A percentile compares a stretch with the other conserved stretches of the same genome.
Evolutionary conservation across 495 filamentous ascomycete genomes (phyloP).

Genomic region (Xylaria bambusicola): DNA sequence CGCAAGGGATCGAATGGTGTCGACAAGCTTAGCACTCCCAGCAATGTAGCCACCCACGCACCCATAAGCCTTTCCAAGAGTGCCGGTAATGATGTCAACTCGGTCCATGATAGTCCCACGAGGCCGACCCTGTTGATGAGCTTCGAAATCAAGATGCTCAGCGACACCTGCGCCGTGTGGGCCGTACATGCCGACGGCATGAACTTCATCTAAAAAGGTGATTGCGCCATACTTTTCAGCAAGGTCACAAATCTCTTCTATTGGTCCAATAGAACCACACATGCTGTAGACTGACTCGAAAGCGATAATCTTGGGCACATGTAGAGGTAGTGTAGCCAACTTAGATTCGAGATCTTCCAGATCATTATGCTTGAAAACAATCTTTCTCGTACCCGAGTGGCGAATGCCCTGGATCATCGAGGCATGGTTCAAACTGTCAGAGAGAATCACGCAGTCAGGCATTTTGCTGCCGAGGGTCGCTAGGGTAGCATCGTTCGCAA

Average conservation of each 20-base stretch:
- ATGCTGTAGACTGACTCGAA: conserved; percentile 99
- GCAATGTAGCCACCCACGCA: conserved; percentile 98
- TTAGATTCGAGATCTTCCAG: conserved; percentile 86
- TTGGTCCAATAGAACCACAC: conserved; percentile 96
- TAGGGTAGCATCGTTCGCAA: conserved; percentile 96
- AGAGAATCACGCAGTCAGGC: conserved; percentile 93
- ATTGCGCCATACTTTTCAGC: conserved; percentile 97
- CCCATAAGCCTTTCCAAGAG: conserved; percentile 95
- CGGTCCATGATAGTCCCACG: conserved; percentile 91
- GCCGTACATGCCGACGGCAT: conserved; percentile 99
- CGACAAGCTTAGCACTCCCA: conserved; percentile 82
- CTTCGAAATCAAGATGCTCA: conserved; percentile 94
- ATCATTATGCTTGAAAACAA: conserved; percentile 99
- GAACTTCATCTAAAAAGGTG: conserved; percentile 97
- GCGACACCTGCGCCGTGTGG: conserved; percentile 95
- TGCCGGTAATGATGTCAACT: conserved; percentile 96
- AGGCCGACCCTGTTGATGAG: conserved; percentile 64
- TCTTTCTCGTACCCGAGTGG: conserved; percentile 91
- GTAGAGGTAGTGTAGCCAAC: conserved; percentile 77
- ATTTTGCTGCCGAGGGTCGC: conserved; percentile 95
- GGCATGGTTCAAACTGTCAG: conserved; percentile 93
- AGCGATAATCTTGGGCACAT: conserved; percentile 94
- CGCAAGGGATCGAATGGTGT: conserved; percentile 92
- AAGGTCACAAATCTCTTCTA: conserved; percentile 91
- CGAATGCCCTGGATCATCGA: conserved; percentile 99